Evolutionary conservation across 83 land plant genomes (phyloP), one percentile per base, ranked within the genome.

Genomic region (Picea mariana): DNA sequence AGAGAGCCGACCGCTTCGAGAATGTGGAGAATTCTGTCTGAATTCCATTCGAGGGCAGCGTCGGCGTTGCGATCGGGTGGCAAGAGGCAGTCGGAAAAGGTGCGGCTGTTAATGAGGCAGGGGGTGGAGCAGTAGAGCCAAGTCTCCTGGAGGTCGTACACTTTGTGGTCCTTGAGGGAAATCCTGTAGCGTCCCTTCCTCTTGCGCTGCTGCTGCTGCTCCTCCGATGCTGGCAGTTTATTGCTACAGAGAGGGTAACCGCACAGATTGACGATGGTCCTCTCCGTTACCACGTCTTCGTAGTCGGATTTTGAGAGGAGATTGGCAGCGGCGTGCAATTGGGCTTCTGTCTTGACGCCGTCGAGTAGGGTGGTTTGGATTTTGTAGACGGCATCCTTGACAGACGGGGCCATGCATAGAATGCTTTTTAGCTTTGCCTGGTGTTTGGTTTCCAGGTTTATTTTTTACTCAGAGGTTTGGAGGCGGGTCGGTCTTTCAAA

Each of bases 131-230:
- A 97, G 82, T 84, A 97, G 83, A 85, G 82, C 65, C 90, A 84
- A 6, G 91, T 86, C 75, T 97, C 99, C 79, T 89, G 85, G 1
- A 93, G 82, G 34, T 97, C 99, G 80, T 95, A 97, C n/a, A 97
- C 96, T 78, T 89, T 94, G 88, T 97, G 96, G 85, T 95, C 98
- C 68, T 90, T 88, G 17, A 97, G 85, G 11, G 99, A 90, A 49
- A 97, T 93, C 7, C 89, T 88, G 85, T 93, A 95, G 13, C 81
- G 84, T 2, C 91, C 89, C 69, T 82, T 87, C 2, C 79, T 78
- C 26, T 87, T 81, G 21, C 89, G 89, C 20, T 97, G 94, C 73
- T 86, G 72, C 24, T 77, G 83, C 9, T 67, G 65, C n/a, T 89
- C 86, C 5, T 88, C 68, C 5, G 75, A 58, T 2, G 77, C 47